Conservation (phyloP, 768 basidiomycete species). For the Lentinula boryana region DNA sequence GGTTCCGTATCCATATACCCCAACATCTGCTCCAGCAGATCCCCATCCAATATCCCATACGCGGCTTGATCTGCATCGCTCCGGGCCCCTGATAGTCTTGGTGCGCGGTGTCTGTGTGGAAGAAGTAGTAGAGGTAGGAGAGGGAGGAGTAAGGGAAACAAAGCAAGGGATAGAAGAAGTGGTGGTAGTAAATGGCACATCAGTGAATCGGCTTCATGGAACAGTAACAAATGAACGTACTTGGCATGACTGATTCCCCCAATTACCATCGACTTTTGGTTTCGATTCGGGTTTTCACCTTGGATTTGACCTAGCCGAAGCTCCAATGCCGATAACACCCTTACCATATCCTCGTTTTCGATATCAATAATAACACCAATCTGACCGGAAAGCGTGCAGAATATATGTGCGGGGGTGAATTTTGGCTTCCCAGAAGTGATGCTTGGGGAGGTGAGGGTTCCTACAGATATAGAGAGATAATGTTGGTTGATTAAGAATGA, state of each 20-base stretch:
- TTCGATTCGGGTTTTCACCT: too few species aligned
- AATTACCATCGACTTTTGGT: constrained; percentile 24
- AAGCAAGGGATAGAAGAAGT: neutral
- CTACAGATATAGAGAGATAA: constrained; percentile 24
- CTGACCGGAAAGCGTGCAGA: constrained; percentile 73
- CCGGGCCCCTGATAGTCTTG: constrained; percentile 48
- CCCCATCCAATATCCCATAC: constrained; percentile 83
- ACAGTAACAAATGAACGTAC: constrained; percentile 28
- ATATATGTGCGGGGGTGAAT: constrained; percentile 63
- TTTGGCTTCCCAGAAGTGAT: constrained; percentile 33
- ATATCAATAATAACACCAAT: constrained; percentile 71
- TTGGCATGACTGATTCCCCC: constrained; percentile 57
- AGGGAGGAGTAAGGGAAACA: neutral
- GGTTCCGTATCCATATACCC: constrained; percentile 31
- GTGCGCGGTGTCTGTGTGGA: constrained; percentile 58
- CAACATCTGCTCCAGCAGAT: constrained; percentile 57
- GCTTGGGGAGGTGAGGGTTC: constrained; percentile 43
- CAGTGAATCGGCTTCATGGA: neutral
- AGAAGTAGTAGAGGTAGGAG: neutral
- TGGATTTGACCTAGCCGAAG: constrained; percentile 49
- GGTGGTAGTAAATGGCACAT: neutral
- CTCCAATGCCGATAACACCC: constrained; percentile 65
- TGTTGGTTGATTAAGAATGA: neutral
- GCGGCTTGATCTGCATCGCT: constrained; percentile 53
- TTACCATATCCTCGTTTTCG: constrained; percentile 38